Conservation (phyloP, 768 basidiomycete genomes). For the Trametes villosa region DNA sequence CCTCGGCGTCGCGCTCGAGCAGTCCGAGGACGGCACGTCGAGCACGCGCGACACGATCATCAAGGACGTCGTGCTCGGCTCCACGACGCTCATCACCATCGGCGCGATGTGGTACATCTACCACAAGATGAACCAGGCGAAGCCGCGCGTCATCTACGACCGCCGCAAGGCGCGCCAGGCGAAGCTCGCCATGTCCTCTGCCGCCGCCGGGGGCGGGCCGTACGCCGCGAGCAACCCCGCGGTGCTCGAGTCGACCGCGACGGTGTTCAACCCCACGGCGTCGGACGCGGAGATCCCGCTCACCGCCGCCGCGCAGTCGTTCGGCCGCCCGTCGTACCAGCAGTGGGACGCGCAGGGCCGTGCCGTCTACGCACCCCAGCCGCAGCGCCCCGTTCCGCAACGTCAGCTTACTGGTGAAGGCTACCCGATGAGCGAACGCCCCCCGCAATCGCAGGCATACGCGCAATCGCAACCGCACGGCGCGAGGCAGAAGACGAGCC, state of each 20-base stretch:
- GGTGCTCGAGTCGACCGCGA: conserved; percentile 36
- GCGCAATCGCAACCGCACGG: not conserved
- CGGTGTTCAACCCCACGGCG: conserved; percentile 41
- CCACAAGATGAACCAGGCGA: conserved; percentile 67
- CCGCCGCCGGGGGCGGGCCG: conserved; percentile 16
- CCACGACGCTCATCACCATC: conserved; percentile 74
- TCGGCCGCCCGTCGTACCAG: conserved; percentile 35
- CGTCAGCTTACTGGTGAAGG: conserved; percentile 7
- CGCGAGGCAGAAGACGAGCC: conserved; percentile 1
- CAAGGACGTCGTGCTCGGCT: conserved; percentile 65
- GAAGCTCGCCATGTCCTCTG: conserved; percentile 41
- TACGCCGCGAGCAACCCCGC: conserved; percentile 23
- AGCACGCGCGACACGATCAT: conserved; percentile 62
- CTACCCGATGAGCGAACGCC: conserved; percentile 21
- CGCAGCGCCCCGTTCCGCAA: conserved; percentile 34
- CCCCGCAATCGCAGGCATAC: not conserved
- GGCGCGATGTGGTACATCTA: conserved; percentile 86
- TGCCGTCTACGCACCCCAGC: conserved; percentile 58
- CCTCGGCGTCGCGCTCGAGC: conserved; percentile 78
- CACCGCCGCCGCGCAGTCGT: conserved; percentile 37
- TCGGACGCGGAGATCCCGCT: conserved; percentile 50
- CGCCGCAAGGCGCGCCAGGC: conserved; percentile 72
- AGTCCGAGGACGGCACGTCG: conserved; percentile 40
- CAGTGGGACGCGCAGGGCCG: conserved; percentile 56
- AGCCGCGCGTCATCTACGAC: conserved; percentile 68